A percentile compares a stretch with the other conserved stretches of the same genome.
Evolutionary conservation across 2,329 filamentous ascomycete species (phyloP).

Genomic region (Cladobotryum protrusum): DNA sequence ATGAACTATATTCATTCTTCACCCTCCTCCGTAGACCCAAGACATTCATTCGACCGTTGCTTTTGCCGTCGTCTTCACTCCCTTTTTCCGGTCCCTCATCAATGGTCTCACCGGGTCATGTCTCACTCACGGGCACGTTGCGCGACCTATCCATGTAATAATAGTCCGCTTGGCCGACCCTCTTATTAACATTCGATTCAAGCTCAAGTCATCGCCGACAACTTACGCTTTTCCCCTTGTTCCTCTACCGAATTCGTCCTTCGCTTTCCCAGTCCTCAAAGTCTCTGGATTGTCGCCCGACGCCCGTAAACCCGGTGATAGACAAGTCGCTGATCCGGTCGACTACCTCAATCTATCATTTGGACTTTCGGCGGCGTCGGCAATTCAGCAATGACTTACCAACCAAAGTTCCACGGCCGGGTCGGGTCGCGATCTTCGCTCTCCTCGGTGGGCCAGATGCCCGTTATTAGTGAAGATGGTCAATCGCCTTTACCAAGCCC

Average conservation of each 20-base stretch:
- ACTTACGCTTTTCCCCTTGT: background rate
- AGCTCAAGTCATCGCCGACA: background rate
- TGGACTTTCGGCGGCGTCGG: background rate
- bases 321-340: background rate
- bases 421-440: slow-evolving; percentile 18
- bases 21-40: too few species aligned
- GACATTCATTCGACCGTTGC: background rate
- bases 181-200: background rate
- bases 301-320: background rate
- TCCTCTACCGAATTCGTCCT: background rate
- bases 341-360: background rate
- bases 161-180: background rate
- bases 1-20: too few species aligned
- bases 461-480: slow-evolving; percentile 32
- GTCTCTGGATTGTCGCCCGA: background rate
- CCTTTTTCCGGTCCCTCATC: background rate
- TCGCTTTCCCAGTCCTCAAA: background rate
- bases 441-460: slow-evolving; percentile 26
- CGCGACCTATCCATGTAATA: background rate
- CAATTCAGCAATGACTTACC: slow-evolving; percentile 3
- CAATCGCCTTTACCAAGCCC: slow-evolving; percentile 16
- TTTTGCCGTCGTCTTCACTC: background rate
- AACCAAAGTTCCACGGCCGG: slow-evolving; percentile 4
- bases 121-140: slow-evolving; percentile 3
- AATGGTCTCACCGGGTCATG: background rate